Percentiles rank a stretch among this genome's conserved stretches.
Conservation (phyloP, 192 early-diverging fungal species). For the Cladochytrium replicatum region DNA sequence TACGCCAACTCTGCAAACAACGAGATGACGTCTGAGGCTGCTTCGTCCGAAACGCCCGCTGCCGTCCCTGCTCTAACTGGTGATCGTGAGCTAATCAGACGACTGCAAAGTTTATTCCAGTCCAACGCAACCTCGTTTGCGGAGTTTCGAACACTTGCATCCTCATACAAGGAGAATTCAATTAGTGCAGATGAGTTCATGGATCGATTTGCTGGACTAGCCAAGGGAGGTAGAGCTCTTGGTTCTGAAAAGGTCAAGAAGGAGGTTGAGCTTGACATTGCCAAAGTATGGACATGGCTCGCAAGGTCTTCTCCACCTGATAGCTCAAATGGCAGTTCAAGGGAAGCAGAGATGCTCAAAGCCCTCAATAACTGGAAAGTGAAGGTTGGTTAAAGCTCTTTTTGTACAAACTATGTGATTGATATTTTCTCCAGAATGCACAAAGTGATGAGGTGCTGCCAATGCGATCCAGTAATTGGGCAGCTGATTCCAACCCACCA, state of each 20-base stretch:
- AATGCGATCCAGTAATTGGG: slow-evolving; percentile 7
- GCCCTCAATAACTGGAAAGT: slow-evolving; percentile 61
- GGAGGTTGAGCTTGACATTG: slow-evolving; percentile 22
- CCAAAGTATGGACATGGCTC: slow-evolving; percentile 30
- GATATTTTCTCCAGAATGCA: not conserved
- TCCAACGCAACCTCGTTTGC: slow-evolving; percentile 15
- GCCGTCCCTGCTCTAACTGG: too few species aligned
- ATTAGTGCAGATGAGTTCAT: slow-evolving; percentile 27
- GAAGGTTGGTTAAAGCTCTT: slow-evolving; percentile 18
- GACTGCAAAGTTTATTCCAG: slow-evolving; percentile 29
- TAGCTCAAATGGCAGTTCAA: slow-evolving; percentile 29
- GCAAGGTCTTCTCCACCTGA: slow-evolving; percentile 35
- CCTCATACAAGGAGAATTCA: slow-evolving; percentile 14
- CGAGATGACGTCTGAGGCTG: slow-evolving; percentile 10
- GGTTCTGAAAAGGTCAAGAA: slow-evolving; percentile 16
- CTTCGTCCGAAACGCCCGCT: too few species aligned
- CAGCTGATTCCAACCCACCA: slow-evolving; percentile 11
- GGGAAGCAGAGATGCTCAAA: slow-evolving; percentile 47
- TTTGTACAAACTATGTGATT: not conserved
- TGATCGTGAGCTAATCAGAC: slow-evolving; percentile 19
- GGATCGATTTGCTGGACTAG: slow-evolving; percentile 21
- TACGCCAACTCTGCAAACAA: not conserved
- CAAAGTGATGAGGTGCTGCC: not conserved
- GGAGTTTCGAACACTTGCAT: slow-evolving; percentile 33
- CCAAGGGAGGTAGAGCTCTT: slow-evolving; percentile 4